Percentiles rank a stretch among this genome's conserved stretches.
These are phyloP conservation scores for Hondaea fermentalgiana DNA, from an alignment of 108 stramenopile species.

Conservation along the genomic window DNA sequence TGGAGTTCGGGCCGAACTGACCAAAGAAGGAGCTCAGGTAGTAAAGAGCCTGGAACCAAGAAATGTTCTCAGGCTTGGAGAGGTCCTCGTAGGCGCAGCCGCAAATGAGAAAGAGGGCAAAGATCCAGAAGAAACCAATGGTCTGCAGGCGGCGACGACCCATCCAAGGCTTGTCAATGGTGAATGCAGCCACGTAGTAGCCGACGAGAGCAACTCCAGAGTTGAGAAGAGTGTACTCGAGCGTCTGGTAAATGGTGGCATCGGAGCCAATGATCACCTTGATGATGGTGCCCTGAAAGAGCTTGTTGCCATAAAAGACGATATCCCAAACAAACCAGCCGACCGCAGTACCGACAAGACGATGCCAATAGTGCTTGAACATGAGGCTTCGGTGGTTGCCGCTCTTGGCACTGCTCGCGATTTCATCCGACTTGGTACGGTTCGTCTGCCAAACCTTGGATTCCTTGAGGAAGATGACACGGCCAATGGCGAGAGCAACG, in stretches of 20 bases:
- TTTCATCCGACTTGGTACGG: background rate
- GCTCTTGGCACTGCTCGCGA: background rate
- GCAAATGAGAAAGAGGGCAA: conserved; percentile 15
- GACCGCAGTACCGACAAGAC: conserved; percentile 48
- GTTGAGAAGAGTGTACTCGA: conserved; percentile 20
- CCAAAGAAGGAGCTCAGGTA: conserved; percentile 49
- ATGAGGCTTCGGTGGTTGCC: background rate
- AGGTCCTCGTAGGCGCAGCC: background rate
- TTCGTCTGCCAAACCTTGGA: background rate
- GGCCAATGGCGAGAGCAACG: background rate
- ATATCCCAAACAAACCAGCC: conserved; percentile 57
- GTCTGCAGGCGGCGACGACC: conserved; percentile 47
- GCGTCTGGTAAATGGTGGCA: background rate
- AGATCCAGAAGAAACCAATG: conserved; percentile 30
- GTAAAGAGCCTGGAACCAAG: conserved; percentile 21
- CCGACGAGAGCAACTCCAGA: conserved; percentile 39
- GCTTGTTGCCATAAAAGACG: conserved; percentile 45
- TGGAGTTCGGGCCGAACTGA: conserved; percentile 53
- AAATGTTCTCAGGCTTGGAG: background rate
- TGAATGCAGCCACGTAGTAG: conserved; percentile 40
- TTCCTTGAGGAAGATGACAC: background rate
- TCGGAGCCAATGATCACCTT: background rate
- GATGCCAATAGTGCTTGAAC: background rate
- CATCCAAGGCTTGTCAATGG: conserved; percentile 24
- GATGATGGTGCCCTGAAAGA: conserved; percentile 24